These are phyloP conservation scores for Umbelopsis vinacea DNA, from an alignment of 192 early-diverging fungal genomes.

Conservation along the genomic window DNA sequence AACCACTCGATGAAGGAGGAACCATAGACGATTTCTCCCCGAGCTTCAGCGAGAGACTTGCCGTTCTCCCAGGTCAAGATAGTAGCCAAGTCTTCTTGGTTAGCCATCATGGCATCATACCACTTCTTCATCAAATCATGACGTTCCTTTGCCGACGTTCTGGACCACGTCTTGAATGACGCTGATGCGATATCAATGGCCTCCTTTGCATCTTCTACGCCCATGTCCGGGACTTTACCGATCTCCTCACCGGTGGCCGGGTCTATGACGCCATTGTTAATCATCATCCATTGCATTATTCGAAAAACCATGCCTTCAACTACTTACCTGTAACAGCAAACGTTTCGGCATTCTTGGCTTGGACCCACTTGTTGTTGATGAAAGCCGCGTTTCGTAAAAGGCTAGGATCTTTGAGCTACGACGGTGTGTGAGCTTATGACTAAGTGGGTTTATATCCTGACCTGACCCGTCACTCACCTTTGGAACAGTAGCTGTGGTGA, in stretches of 20 bases:
- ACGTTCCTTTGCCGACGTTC: constrained; percentile 62
- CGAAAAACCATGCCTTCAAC: not conserved
- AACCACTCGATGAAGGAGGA: constrained; percentile 82
- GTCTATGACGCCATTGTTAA: constrained; percentile 40
- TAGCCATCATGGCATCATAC: constrained; percentile 65
- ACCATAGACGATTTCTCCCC: constrained; percentile 65
- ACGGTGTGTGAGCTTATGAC: not conserved
- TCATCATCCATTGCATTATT: too few species aligned
- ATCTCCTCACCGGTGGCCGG: constrained; percentile 66
- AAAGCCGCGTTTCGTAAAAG: constrained; percentile 60
- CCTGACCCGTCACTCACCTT: not conserved
- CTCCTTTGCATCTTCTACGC: constrained; percentile 53
- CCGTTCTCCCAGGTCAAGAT: constrained; percentile 88
- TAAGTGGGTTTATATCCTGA: not conserved
- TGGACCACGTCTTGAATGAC: constrained; percentile 66
- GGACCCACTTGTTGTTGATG: constrained; percentile 64
- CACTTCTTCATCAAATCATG: constrained; percentile 65
- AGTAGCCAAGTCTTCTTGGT: constrained; percentile 75
- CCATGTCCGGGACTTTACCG: constrained; percentile 69
- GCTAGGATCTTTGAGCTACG: constrained; percentile 62
- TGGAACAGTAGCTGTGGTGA: not conserved
- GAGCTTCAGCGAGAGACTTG: constrained; percentile 64
- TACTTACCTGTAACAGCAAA: constrained; percentile 59
- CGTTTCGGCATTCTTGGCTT: constrained; percentile 42
- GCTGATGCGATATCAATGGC: constrained; percentile 63